Conservation (phyloP, 495 filamentous ascomycete genomes). For the Xylaria flabelliformis region DNA sequence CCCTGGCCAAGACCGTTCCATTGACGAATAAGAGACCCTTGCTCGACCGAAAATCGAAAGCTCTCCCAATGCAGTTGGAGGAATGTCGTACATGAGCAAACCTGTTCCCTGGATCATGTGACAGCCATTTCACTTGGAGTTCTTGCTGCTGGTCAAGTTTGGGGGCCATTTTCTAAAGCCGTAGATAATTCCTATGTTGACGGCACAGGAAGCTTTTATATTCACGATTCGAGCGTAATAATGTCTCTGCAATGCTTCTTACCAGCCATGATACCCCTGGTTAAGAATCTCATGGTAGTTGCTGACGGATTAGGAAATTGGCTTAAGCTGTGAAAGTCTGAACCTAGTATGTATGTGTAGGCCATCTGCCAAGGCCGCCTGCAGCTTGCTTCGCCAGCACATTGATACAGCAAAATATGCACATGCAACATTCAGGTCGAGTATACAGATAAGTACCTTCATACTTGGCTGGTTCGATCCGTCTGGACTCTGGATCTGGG, state of each 20-base stretch:
- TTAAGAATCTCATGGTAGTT: conserved; percentile 13
- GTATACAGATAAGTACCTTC: conserved; percentile 21
- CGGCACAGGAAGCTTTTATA: conserved; percentile 29
- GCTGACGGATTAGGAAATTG: conserved; percentile 27
- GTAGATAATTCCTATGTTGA: conserved; percentile 26
- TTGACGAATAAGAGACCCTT: conserved; percentile 31
- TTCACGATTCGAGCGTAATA: conserved; percentile 6
- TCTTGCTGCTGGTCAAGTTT: conserved; percentile 24
- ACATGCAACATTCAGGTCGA: conserved; percentile 14
- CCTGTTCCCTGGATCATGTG: conserved; percentile 43
- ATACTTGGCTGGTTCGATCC: conserved; percentile 5
- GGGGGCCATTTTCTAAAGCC: conserved; percentile 34
- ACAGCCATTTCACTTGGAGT: conserved; percentile 30
- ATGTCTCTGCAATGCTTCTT: conserved; percentile 20
- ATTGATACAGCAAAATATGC: conserved; percentile 20
- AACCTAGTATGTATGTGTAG: conserved; percentile 25
- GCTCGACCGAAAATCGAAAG: conserved; percentile 30
- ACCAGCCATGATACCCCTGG: conserved; percentile 17
- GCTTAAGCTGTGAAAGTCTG: conserved; percentile 20
- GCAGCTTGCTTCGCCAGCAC: conserved; percentile 30
- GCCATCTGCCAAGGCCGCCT: conserved; percentile 29
- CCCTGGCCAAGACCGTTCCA: conserved; percentile 25
- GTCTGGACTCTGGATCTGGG: neutral
- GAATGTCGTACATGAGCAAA: conserved; percentile 33
- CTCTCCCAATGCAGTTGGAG: conserved; percentile 29